Evolutionary conservation across 1,284 basidiomycete species (phyloP).

Genomic region (Volvariella volvacea): DNA sequence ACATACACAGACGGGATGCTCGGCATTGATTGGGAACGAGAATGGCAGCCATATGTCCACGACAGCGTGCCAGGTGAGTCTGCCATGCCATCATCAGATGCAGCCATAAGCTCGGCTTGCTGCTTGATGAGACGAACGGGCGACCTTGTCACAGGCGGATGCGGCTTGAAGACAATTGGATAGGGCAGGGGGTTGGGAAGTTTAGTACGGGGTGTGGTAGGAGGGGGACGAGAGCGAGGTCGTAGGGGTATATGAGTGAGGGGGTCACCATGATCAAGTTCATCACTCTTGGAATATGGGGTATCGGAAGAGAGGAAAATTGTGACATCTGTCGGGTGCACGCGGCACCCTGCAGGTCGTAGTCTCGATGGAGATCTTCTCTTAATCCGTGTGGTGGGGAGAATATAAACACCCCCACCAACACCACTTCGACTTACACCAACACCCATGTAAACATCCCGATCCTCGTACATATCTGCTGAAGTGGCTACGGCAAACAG

Average conservation of each 20-base stretch:
- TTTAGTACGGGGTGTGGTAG: slow-evolving; percentile 18
- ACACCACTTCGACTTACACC: slow-evolving; percentile 11
- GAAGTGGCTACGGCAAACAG: slow-evolving; percentile 32
- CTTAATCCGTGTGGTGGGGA: slow-evolving; percentile 8
- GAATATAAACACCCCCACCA: slow-evolving; percentile 10
- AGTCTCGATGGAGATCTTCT: slow-evolving; percentile 12
- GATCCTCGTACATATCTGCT: slow-evolving; percentile 15
- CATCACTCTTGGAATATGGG: not conserved
- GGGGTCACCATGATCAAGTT: slow-evolving; percentile 1
- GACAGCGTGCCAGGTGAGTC: slow-evolving; percentile 7
- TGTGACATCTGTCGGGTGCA: slow-evolving; percentile 19
- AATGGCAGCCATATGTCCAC: not conserved
- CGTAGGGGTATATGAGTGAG: slow-evolving; percentile 22
- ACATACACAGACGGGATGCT: not conserved
- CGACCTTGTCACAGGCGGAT: slow-evolving; percentile 23
- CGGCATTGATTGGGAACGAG: not conserved
- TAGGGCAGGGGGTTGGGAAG: slow-evolving; percentile 30
- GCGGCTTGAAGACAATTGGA: slow-evolving; percentile 27
- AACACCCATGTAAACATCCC: slow-evolving; percentile 5
- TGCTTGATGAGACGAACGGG: slow-evolving; percentile 25
- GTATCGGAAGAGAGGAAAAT: slow-evolving; percentile 8
- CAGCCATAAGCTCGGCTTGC: slow-evolving; percentile 14
- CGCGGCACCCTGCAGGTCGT: slow-evolving; percentile 40
- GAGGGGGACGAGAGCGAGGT: slow-evolving; percentile 15
- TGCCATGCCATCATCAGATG: slow-evolving; percentile 12